phyloP scores from a whole-genome alignment of 345 rosid species.

The Anacardium occidentale region DNA sequence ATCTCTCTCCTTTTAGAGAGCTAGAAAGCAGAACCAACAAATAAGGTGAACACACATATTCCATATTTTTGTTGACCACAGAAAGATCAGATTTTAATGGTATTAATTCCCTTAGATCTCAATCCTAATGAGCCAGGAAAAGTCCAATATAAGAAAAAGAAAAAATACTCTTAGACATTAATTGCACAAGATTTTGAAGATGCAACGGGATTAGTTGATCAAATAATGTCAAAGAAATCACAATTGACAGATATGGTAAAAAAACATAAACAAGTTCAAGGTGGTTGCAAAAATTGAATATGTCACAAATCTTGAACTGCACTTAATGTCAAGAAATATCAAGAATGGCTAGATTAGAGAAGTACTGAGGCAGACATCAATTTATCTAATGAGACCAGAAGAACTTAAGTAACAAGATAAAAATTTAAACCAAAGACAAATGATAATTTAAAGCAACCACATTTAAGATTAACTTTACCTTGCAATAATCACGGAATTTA shows the following conservation, averaged over 20 bases:
- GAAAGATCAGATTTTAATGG: too few species aligned
- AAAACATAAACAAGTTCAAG: not conserved
- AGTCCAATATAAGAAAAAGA: too few species aligned
- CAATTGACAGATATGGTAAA: not conserved
- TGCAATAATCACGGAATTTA: slow-evolving; percentile 84
- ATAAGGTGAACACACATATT: not conserved
- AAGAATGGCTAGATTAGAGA: not conserved
- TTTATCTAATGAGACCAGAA: not conserved
- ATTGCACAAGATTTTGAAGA: not conserved
- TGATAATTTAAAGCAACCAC: slow-evolving; percentile 5
- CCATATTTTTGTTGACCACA: too few species aligned
- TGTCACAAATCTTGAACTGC: not conserved
- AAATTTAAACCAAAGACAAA: not conserved
- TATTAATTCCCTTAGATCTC: not conserved
- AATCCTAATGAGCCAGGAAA: not conserved
- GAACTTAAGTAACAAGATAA: not conserved
- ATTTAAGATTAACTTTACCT: slow-evolving; percentile 43
- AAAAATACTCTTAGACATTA: not conserved
- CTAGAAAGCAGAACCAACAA: not conserved
- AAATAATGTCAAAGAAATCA: not conserved
- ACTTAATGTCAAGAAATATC: not conserved
- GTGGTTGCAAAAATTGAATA: not conserved
- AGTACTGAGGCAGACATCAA: not conserved
- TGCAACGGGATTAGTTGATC: not conserved
- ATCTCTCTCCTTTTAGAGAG: not conserved